Percentiles rank a stretch among this genome's conserved stretches.
Evolutionary conservation across 2,329 filamentous ascomycete species (phyloP).

Genomic region (Pestalotiopsis sp.): DNA sequence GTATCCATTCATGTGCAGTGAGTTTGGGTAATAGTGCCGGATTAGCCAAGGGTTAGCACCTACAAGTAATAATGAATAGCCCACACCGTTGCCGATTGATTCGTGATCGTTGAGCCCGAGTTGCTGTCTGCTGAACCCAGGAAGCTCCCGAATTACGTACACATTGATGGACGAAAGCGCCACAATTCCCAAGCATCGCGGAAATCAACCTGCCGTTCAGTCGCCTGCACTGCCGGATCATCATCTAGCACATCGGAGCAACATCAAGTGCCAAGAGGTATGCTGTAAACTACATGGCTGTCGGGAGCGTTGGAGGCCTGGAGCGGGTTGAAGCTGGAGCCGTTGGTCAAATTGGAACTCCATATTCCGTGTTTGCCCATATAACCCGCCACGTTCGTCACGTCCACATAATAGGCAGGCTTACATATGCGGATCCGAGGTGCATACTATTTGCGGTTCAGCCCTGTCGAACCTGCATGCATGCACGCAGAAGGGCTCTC

Average conservation of each 20-base stretch:
- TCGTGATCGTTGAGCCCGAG: background rate
- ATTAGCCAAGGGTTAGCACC: background rate
- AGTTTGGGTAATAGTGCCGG: slow-evolving; percentile 2
- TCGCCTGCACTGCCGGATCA: background rate
- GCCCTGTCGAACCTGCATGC: background rate
- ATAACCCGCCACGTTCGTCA: background rate
- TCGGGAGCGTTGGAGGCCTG: background rate
- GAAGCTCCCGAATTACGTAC: background rate
- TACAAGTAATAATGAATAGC: background rate
- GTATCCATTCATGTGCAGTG: slow-evolving; percentile 1
- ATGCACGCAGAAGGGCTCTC: background rate
- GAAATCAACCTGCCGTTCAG: background rate
- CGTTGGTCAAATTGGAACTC: background rate
- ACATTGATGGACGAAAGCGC: background rate
- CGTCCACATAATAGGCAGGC: background rate
- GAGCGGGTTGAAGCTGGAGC: background rate
- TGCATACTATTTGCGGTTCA: background rate
- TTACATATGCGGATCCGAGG: background rate
- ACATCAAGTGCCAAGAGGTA: background rate
- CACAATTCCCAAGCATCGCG: background rate
- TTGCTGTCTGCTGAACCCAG: background rate
- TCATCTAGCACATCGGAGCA: background rate
- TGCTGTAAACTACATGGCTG: background rate
- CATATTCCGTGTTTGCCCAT: background rate
- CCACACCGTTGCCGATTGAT: slow-evolving; percentile 1